Conservation (phyloP, 306 rosid genomes). For the Fagus sylvatica region DNA sequence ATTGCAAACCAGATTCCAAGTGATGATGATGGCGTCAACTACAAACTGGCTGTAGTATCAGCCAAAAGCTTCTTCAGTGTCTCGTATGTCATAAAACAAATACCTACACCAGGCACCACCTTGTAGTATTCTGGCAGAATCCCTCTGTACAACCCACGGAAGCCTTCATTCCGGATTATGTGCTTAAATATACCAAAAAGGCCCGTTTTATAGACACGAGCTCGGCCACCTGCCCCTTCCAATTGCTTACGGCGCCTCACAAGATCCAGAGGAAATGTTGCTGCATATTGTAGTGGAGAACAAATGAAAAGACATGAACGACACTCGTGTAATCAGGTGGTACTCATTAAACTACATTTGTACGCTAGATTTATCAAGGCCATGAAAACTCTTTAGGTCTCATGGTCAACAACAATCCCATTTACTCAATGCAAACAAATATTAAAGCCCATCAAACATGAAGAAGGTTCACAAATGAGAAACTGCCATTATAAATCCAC, state of each 20-base stretch:
- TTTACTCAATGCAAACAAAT: not conserved
- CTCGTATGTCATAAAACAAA: slow-evolving; percentile 97
- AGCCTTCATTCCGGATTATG: slow-evolving; percentile 75
- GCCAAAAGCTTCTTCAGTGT: slow-evolving; percentile 75
- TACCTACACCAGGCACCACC: slow-evolving; percentile 98
- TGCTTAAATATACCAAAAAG: slow-evolving; percentile 71
- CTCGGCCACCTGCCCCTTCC: slow-evolving; percentile 97
- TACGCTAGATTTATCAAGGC: slow-evolving; percentile 17
- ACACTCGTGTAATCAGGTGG: not conserved
- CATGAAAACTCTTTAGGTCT: not conserved
- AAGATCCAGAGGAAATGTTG: slow-evolving; percentile 96
- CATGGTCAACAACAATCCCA: slow-evolving; percentile 2
- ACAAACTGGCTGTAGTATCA: slow-evolving; percentile 39
- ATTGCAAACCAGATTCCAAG: slow-evolving; percentile 17
- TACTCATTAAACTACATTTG: not conserved
- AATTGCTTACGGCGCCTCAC: slow-evolving; percentile 94
- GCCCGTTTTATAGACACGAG: slow-evolving; percentile 80
- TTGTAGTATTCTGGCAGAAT: slow-evolving; percentile 95
- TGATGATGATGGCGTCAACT: slow-evolving; percentile 16
- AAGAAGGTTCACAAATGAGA: not conserved
- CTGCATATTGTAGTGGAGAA: slow-evolving; percentile 54
- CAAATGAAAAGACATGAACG: slow-evolving; percentile 29
- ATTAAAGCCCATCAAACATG: not conserved
- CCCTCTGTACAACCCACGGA: slow-evolving; percentile 88
- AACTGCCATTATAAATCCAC: not conserved